Conservation (phyloP, 768 basidiomycete genomes). For the Asterophora lycoperdoides region DNA sequence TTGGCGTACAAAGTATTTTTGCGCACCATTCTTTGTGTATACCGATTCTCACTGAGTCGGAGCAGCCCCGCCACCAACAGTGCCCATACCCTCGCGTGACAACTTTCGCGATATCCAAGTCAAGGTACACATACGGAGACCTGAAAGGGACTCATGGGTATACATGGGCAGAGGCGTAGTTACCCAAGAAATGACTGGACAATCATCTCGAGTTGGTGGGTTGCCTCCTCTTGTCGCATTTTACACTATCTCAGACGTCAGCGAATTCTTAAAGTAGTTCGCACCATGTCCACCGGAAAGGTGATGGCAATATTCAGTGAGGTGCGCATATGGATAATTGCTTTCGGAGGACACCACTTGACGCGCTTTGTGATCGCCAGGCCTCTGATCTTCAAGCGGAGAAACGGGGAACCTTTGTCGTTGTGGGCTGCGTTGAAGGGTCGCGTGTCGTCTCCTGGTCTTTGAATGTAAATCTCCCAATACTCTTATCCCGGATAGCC, state of each 20-base stretch:
- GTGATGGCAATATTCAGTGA: constrained; percentile 67
- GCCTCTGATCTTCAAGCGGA: constrained; percentile 75
- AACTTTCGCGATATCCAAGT: constrained; percentile 75
- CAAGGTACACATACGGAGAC: constrained; percentile 78
- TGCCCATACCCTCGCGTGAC: constrained; percentile 39
- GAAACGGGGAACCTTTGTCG: constrained; percentile 84
- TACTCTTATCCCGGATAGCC: constrained; percentile 9
- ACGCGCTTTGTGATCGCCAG: constrained; percentile 27
- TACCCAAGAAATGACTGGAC: constrained; percentile 69
- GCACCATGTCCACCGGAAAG: constrained; percentile 62
- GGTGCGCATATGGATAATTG: constrained; percentile 33
- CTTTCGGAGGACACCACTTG: not conserved
- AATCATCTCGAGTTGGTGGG: constrained; percentile 78
- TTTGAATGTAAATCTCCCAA: constrained; percentile 55
- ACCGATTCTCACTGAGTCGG: constrained; percentile 2
- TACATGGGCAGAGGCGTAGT: constrained; percentile 78
- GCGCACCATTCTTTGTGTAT: not conserved
- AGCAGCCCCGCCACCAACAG: constrained; percentile 17
- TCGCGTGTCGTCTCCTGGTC: constrained; percentile 80
- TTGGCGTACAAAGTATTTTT: constrained; percentile 15
- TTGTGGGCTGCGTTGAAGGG: constrained; percentile 75
- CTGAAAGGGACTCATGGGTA: constrained; percentile 76
- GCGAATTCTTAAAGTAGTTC: constrained; percentile 45
- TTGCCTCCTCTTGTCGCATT: constrained; percentile 10
- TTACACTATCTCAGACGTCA: constrained; percentile 3